A percentile compares a stretch with the other conserved stretches of the same genome.
Conservation (phyloP, 768 basidiomycete genomes). For the Filobasidium floriforme region DNA sequence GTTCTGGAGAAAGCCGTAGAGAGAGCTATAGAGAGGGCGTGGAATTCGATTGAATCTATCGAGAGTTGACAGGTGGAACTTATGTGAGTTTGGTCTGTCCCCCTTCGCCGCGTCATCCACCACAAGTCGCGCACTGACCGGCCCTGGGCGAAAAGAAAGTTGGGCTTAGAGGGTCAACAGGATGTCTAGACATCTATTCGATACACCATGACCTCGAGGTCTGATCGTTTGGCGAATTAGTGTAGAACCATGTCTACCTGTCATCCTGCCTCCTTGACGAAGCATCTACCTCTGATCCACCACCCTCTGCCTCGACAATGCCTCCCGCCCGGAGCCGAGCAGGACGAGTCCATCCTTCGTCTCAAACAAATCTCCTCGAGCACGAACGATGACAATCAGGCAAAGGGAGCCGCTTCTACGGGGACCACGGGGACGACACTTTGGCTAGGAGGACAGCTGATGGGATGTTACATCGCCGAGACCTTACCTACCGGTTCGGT, state of each 20-base stretch:
- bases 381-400: conserved; percentile 1
- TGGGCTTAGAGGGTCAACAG: no score
- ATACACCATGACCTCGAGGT: no score
- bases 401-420: conserved; percentile 17
- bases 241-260: conserved; percentile 20
- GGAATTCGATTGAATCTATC: background rate
- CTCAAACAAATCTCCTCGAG: conserved; percentile 23
- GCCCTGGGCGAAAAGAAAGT: no score
- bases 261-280: conserved; percentile 32
- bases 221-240: no score
- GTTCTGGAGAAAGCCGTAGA: background rate
- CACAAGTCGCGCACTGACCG: no score
- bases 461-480: conserved; percentile 57
- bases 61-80: no score
- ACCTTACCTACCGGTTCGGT: conserved; percentile 12
- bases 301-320: conserved; percentile 29
- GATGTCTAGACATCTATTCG: background rate
- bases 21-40: background rate
- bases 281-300: conserved; percentile 29
- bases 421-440: conserved; percentile 69
- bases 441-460: conserved; percentile 74
- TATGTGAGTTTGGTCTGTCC: no score
- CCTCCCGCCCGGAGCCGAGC: conserved; percentile 7
- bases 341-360: conserved; percentile 10
- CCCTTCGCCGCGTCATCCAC: no score